These are phyloP conservation scores for Chaetomium tenue DNA, from an alignment of 495 filamentous ascomycete genomes.

Conservation along the genomic window DNA sequence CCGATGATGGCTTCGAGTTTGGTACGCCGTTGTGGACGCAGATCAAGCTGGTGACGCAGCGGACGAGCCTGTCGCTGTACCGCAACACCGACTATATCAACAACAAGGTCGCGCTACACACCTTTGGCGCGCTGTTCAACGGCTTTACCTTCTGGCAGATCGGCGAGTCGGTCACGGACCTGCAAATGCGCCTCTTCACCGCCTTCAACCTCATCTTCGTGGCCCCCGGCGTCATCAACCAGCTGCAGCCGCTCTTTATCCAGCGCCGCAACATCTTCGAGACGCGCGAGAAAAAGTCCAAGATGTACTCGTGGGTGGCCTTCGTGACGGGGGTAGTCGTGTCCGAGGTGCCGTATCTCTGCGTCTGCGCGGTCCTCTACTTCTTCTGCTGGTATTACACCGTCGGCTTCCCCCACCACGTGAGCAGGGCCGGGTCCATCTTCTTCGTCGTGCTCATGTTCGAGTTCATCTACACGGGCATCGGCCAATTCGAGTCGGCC, in stretches of 20 bases:
- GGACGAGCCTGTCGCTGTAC: slow-evolving; percentile 73
- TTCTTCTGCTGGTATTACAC: slow-evolving; percentile 62
- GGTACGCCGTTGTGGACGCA: slow-evolving; percentile 41
- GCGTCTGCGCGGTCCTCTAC: slow-evolving; percentile 56
- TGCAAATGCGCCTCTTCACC: slow-evolving; percentile 71
- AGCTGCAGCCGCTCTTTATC: slow-evolving; percentile 70
- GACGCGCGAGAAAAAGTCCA: slow-evolving; percentile 67
- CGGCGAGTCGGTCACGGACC: slow-evolving; percentile 59
- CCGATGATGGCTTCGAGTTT: slow-evolving; percentile 38
- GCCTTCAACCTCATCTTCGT: slow-evolving; percentile 65
- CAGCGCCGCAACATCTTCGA: slow-evolving; percentile 67
- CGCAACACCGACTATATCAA: slow-evolving; percentile 69
- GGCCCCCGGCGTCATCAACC: slow-evolving; percentile 48
- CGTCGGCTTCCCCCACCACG: slow-evolving; percentile 46
- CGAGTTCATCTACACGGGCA: slow-evolving; percentile 49
- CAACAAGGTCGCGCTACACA: slow-evolving; percentile 51
- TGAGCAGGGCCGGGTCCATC: slow-evolving; percentile 44
- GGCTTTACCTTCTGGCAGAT: slow-evolving; percentile 76
- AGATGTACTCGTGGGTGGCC: slow-evolving; percentile 71
- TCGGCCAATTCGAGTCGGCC: slow-evolving; percentile 46
- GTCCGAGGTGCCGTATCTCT: slow-evolving; percentile 58
- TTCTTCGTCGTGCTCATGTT: slow-evolving; percentile 50
- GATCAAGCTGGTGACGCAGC: slow-evolving; percentile 44
- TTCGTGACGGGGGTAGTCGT: slow-evolving; percentile 52
- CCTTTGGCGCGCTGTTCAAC: slow-evolving; percentile 58